A percentile compares a stretch with the other conserved stretches of the same genome.
Evolutionary conservation across 75 land plant genomes (phyloP).

Genomic region (Chamaecyparis obtusa): DNA sequence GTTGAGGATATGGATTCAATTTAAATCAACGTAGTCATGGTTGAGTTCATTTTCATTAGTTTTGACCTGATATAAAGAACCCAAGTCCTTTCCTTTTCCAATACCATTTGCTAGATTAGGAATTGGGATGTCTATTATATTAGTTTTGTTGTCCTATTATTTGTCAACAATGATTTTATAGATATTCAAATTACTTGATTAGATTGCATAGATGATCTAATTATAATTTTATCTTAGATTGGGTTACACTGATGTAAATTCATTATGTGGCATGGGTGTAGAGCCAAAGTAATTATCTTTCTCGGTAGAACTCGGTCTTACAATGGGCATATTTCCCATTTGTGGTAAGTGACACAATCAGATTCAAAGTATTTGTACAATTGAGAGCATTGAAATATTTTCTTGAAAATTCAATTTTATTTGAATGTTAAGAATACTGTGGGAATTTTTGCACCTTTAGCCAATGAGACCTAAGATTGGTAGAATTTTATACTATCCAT

Average conservation of each 20-base stretch:
- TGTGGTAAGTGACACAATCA: conserved; percentile 49
- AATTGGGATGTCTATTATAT: too few relatives aligned
- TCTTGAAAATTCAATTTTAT: not conserved
- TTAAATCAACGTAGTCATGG: too few relatives aligned
- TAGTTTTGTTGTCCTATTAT: too few relatives aligned
- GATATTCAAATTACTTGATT: not conserved
- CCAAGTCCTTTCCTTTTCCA: too few relatives aligned
- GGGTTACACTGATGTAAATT: not conserved
- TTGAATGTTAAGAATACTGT: not conserved
- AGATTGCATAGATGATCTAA: not conserved
- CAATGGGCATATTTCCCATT: conserved; percentile 86
- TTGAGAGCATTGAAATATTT: not conserved
- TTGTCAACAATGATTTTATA: too few relatives aligned
- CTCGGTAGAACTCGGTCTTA: conserved; percentile 79
- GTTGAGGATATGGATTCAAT: too few relatives aligned
- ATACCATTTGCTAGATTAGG: too few relatives aligned
- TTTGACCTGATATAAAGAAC: too few relatives aligned
- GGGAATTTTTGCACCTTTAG: not conserved
- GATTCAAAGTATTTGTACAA: not conserved
- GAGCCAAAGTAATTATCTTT: conserved; percentile 86
- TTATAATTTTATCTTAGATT: not conserved
- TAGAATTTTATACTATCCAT: not conserved
- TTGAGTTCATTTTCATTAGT: too few relatives aligned
- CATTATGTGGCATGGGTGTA: conserved; percentile 50
- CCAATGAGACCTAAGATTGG: not conserved